phyloP scores from a whole-genome alignment of 2,329 filamentous ascomycete species.

The Trichoderma guizhouense region DNA sequence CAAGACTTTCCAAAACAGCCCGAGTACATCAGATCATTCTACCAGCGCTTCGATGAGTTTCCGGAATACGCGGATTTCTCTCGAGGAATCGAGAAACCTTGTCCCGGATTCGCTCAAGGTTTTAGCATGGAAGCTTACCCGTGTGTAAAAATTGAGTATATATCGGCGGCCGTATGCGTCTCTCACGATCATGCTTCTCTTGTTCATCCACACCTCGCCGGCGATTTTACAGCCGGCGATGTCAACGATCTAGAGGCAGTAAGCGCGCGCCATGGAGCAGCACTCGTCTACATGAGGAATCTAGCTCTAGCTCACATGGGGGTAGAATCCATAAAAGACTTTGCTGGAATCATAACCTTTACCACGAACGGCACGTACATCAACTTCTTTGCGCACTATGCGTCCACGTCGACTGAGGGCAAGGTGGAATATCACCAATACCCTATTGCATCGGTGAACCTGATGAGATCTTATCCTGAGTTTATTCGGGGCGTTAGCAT shows the following conservation, averaged over 20 bases:
- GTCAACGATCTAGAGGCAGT: conserved; percentile 21
- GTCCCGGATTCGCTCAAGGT: conserved; percentile 1
- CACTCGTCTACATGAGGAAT: conserved; percentile 28
- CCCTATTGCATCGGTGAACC: conserved; percentile 17
- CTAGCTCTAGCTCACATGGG: conserved; percentile 25
- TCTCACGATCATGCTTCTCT: conserved; percentile 19
- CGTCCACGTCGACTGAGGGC: conserved; percentile 19
- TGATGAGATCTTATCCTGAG: conserved; percentile 20
- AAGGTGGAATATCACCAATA: conserved; percentile 26
- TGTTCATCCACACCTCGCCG: conserved; percentile 28
- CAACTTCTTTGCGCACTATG: conserved; percentile 29
- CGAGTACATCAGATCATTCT: background rate
- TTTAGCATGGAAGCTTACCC: background rate
- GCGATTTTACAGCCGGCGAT: conserved; percentile 24
- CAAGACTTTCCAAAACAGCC: background rate
- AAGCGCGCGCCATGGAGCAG: conserved; percentile 28
- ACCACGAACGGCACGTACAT: conserved; percentile 27
- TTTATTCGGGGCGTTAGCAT: conserved; percentile 20
- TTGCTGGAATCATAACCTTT: conserved; percentile 27
- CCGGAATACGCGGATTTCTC: background rate
- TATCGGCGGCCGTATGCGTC: background rate
- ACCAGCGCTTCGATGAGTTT: background rate
- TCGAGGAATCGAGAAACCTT: background rate
- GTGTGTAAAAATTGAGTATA: background rate
- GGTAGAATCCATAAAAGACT: conserved; percentile 20